These are phyloP conservation scores for Malbranchea zuffiana DNA, from an alignment of 2,329 filamentous ascomycete species.

Conservation along the genomic window DNA sequence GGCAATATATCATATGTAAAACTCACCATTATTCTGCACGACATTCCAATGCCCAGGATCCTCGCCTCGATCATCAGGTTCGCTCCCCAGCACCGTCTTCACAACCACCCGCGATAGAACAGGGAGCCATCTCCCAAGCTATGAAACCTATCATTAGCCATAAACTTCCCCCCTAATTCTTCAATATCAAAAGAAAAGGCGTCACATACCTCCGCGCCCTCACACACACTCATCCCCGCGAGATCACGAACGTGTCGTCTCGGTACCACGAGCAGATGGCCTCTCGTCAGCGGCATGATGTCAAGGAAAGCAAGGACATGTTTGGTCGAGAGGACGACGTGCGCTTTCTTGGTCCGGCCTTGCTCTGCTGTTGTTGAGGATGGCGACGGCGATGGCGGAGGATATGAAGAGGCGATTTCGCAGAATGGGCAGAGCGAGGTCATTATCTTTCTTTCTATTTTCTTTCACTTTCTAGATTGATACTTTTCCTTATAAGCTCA, in stretches of 20 bases:
- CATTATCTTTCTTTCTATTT: too few relatives aligned
- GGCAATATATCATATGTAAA: constrained; percentile 8
- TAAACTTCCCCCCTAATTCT: neutral
- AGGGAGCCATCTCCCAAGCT: constrained; percentile 39
- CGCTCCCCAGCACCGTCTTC: constrained; percentile 49
- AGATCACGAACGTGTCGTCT: constrained; percentile 68
- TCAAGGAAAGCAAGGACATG: constrained; percentile 80
- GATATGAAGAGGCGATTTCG: constrained; percentile 44
- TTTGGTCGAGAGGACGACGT: constrained; percentile 66
- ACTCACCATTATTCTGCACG: constrained; percentile 78
- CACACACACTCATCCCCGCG: constrained; percentile 53
- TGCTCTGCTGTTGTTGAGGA: constrained; percentile 21
- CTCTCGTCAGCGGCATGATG: constrained; percentile 74
- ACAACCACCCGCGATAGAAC: constrained; percentile 58
- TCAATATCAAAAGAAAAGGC: constrained; percentile 22
- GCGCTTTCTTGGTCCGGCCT: constrained; percentile 13
- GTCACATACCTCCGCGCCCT: constrained; percentile 56
- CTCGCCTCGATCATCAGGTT: constrained; percentile 44
- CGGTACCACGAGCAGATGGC: constrained; percentile 74
- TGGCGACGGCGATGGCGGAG: constrained; percentile 26
- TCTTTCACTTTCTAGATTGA: too few relatives aligned
- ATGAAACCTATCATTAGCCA: neutral
- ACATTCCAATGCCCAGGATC: constrained; percentile 84
- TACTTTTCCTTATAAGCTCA: too few relatives aligned
- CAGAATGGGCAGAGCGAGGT: constrained; percentile 47